Evolutionary conservation across 306 rosid genomes (phyloP).

Genomic region (Benincasa hispida): DNA sequence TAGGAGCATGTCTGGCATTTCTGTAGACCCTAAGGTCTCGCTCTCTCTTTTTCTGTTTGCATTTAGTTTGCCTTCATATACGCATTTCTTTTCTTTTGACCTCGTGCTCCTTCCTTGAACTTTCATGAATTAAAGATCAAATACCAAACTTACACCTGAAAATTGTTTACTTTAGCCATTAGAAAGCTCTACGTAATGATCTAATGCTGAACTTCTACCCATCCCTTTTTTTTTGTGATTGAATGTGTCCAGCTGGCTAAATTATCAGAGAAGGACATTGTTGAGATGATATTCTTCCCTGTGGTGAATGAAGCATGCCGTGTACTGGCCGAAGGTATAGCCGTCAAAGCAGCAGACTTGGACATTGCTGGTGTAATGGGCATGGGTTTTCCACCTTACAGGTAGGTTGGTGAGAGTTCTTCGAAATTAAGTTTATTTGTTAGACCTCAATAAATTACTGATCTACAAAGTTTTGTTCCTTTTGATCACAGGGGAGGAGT

Average conservation of each 20-base stretch:
- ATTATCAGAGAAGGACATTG: slow-evolving; percentile 64
- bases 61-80: background rate
- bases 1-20: slow-evolving; percentile 53
- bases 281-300: slow-evolving; percentile 90
- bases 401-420: slow-evolving; percentile 59
- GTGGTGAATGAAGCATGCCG: slow-evolving; percentile 98
- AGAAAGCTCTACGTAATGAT: background rate
- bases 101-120: background rate
- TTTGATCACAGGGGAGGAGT: slow-evolving; percentile 72
- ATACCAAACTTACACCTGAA: background rate
- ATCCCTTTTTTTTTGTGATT: background rate
- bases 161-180: background rate
- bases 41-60: background rate
- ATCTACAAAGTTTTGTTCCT: background rate
- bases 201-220: background rate
- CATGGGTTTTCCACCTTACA: slow-evolving; percentile 97
- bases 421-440: background rate
- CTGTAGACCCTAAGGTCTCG: slow-evolving; percentile 63
- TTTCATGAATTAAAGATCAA: background rate
- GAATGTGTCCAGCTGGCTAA: slow-evolving; percentile 37
- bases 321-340: slow-evolving; percentile 88
- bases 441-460: background rate
- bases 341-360: slow-evolving; percentile 81
- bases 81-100: background rate
- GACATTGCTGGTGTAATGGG: slow-evolving; percentile 80